phyloP scores from a whole-genome alignment of 305 asterid species.

The Salvia sclarea region DNA sequence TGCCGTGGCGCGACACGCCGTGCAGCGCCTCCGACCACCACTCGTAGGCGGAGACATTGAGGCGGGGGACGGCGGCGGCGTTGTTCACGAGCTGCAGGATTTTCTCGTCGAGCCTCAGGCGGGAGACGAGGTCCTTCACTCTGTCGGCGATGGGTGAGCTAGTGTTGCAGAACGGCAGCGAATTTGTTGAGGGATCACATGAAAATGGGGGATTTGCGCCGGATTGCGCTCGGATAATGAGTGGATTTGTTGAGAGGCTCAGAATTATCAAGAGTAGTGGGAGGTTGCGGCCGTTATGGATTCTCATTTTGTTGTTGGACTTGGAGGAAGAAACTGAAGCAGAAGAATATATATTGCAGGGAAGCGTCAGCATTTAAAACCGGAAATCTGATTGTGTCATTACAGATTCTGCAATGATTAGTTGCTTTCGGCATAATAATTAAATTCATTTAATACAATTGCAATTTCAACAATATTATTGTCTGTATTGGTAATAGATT shows the following conservation, averaged over 20 bases:
- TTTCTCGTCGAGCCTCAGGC: constrained; percentile 50
- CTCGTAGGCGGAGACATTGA: constrained; percentile 64
- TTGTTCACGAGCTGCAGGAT: constrained; percentile 43
- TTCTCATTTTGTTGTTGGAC: constrained; percentile 31
- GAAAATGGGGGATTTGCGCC: constrained; percentile 35
- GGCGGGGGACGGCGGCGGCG: constrained; percentile 65
- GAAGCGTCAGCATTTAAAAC: background rate
- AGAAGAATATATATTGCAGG: background rate
- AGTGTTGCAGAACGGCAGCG: constrained; percentile 42
- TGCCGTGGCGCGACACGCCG: constrained; percentile 65
- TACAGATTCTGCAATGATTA: background rate
- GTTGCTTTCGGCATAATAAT: background rate
- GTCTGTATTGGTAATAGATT: no score
- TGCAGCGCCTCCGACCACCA: no score
- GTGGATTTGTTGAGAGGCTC: background rate
- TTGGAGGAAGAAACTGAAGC: background rate
- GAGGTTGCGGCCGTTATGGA: constrained; percentile 1
- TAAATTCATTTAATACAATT: no score
- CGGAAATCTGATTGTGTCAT: background rate
- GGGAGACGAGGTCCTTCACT: constrained; percentile 43
- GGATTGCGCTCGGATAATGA: constrained; percentile 13
- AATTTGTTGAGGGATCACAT: constrained; percentile 38
- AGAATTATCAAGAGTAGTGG: constrained; percentile 9
- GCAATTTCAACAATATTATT: no score
- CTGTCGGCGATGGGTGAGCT: constrained; percentile 26